Evolutionary conservation across 805 yeast species (phyloP), one percentile per base, ranked within the genome.

Genomic region (Yarrowia bubula): DNA sequence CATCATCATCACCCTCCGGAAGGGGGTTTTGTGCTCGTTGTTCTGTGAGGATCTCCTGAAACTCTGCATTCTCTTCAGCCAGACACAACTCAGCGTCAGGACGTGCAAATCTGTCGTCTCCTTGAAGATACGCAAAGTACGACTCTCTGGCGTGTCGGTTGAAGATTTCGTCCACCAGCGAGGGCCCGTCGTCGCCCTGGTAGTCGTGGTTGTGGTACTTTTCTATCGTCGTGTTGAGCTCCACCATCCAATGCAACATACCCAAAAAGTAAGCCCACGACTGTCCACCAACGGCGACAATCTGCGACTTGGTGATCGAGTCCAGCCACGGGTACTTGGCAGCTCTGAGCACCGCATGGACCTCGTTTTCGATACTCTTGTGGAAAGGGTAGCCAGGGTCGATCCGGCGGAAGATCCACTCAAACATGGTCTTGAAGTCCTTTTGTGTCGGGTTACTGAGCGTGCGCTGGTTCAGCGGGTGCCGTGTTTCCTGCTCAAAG

Each of bases 231-330:
- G 67, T 72, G 70, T 80, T 86, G 67, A 85, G 79, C 68, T 84
- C 84, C 4, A 88, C 85, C 50, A 92, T 73, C 97, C 97, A 92
- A 73, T 88, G 86, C 22, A 92, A 76, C 83, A 92, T 84, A 0
- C 95, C 96, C 46, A 92, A 74, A 69, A 90, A 89, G 8, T 83
- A 82, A 11, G 90, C 91, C 97, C 97, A 92, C 69, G 86, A 86
- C 57, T 88, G 86, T 2, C 96, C 96, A 6, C 97, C 97, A 11
- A 90, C 97, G 0, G 97, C 97, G 42, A 92, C 85, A 42, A 92
- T 86, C 72, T 90, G 96, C 0, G 95, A 87, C 71, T 92, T 87
- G 74, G 88, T 89, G 43, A 92, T 86, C 0, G 89, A 79, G 44
- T 89, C 96, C 66, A 90, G 75, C 73, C 87, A 90, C 1, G 98